Conservation (phyloP, 805 yeast species). For the Yarrowia divulgata region DNA sequence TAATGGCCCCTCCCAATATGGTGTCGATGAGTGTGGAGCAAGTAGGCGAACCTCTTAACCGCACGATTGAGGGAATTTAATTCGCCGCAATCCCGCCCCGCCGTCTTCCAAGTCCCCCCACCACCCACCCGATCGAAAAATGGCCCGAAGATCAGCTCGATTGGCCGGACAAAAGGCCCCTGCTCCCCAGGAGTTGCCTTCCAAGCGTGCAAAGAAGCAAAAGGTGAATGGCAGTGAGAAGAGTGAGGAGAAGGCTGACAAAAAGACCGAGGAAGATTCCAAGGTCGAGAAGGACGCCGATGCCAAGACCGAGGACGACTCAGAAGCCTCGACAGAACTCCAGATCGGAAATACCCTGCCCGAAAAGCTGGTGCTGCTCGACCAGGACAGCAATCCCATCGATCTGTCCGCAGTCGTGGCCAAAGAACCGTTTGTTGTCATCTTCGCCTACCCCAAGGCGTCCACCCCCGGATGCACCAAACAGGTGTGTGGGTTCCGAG, state of each 20-base stretch:
- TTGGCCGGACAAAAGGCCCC: constrained; percentile 32
- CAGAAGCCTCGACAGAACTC: constrained; percentile 42
- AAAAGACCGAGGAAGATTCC: constrained; percentile 12
- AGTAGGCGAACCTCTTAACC: not conserved
- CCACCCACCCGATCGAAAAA: not conserved
- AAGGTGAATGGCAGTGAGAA: constrained; percentile 5
- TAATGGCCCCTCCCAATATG: constrained; percentile 26
- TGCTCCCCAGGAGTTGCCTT: constrained; percentile 21
- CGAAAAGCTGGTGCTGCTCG: constrained; percentile 59
- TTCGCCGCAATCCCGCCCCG: not conserved
- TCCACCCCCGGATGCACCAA: constrained; percentile 96
- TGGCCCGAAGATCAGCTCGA: constrained; percentile 23
- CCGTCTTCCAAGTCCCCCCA: no score
- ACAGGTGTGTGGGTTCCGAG: constrained; percentile 90
- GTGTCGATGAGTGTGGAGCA: not conserved
- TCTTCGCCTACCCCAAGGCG: constrained; percentile 84
- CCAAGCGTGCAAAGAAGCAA: constrained; percentile 22
- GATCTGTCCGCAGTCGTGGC: constrained; percentile 55
- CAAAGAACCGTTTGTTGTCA: constrained; percentile 55
- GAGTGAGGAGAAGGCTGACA: not conserved
- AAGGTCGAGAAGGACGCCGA: constrained; percentile 31
- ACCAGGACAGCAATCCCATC: constrained; percentile 74
- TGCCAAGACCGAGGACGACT: constrained; percentile 28
- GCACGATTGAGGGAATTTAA: constrained; percentile 4
- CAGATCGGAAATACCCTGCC: constrained; percentile 73